A percentile compares a stretch with the other conserved stretches of the same genome.
Conservation (phyloP, 805 yeast species). For the Spathaspora sp. region DNA sequence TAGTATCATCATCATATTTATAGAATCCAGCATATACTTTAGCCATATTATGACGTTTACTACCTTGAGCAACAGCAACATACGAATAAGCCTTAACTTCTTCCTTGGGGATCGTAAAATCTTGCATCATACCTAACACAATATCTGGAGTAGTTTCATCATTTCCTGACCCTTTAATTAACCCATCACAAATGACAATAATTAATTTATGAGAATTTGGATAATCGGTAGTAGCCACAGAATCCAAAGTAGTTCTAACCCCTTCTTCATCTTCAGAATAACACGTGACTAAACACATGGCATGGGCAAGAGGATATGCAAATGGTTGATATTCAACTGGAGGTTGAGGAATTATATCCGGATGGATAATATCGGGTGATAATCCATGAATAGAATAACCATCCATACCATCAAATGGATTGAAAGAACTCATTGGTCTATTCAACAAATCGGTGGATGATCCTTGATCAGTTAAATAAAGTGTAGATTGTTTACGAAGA, state of each 20-base stretch:
- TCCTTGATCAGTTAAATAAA: conserved; percentile 26
- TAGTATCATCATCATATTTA: conserved; percentile 72
- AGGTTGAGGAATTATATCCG: conserved; percentile 87
- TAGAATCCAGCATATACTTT: conserved; percentile 94
- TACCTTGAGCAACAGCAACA: conserved; percentile 92
- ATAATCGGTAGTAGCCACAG: conserved; percentile 90
- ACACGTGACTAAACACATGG: conserved; percentile 65
- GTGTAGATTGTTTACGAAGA: conserved; percentile 17
- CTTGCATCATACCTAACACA: conserved; percentile 79
- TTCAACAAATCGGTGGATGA: conserved; percentile 33
- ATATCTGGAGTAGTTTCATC: conserved; percentile 86
- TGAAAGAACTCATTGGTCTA: conserved; percentile 24
- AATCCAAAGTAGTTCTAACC: conserved; percentile 83
- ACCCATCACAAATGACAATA: conserved; percentile 86
- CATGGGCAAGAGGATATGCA: conserved; percentile 65
- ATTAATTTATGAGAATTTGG: conserved; percentile 92
- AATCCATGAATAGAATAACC: conserved; percentile 42
- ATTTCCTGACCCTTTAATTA: conserved; percentile 93
- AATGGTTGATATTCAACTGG: conserved; percentile 86
- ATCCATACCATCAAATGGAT: conserved; percentile 33
- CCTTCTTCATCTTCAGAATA: conserved; percentile 91
- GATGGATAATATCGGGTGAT: conserved; percentile 59
- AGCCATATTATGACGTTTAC: conserved; percentile 96
- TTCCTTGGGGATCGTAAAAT: conserved; percentile 61
- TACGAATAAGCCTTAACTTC: conserved; percentile 81